Base-by-base conservation (phyloP, 768 basidiomycete genomes). In the Pholiota microspora region DNA sequence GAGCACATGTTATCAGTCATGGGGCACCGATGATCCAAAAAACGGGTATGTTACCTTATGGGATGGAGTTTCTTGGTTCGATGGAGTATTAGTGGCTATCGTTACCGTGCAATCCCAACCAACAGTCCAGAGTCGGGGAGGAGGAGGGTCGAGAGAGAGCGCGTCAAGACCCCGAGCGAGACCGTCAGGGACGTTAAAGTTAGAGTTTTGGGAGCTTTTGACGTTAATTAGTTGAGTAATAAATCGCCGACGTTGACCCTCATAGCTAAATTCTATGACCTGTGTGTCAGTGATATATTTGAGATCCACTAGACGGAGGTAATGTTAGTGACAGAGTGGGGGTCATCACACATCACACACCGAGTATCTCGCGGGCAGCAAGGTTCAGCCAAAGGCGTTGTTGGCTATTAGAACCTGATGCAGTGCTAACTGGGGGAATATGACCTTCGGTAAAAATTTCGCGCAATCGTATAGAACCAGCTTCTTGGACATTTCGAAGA, bases 341-440 rank as follows among this genome's bases (percentile, higher is more conserved):
- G 7, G 13, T n/a, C n/a, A n/a, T n/a, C n/a, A n/a, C n/a, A n/a
- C n/a, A 23, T 44, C 25, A 67, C 81, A 44, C 54, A 90, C 91
- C 85, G 50, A 93, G 73, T 35, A 76, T 64, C 70, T 93, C 91
- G 53, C 84, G 81, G 51, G 89, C 66, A 18, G 86, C 70, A 8
- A 92, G 72, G 35, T 69, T 65, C 8, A 93, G 78, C 91, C 91
- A 93, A 64, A 89, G 81, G 53, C 73, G 71, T 61, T 80, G 80
- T 28, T 63, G 59, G 0, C 63, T 54, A 55, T 55, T 67, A 32
- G 61, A 54, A 13, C 51, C 54, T 23, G 64, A 65, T 3, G 58
- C 44, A 40, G 48, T 46, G 34, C 31, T 59, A 31, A 59, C 42
- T 38, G 25, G 52, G 24, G 42, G 47, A 34, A 40, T 18, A 49